Conservation (phyloP, 202 grass and related monocot species). For the Carex sylvatica region DNA sequence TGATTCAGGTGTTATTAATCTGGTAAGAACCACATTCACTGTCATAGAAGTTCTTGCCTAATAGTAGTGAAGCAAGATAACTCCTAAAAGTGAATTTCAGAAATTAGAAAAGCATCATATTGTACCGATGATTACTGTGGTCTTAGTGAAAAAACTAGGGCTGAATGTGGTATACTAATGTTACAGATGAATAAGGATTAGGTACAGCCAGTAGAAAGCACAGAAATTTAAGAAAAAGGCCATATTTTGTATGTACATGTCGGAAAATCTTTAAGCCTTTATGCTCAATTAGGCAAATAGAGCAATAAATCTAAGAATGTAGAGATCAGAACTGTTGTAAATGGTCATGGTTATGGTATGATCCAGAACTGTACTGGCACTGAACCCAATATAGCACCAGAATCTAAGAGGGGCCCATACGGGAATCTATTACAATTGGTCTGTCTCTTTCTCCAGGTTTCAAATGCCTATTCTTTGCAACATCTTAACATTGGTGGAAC, state of each 20-base stretch:
- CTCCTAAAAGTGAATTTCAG: not conserved
- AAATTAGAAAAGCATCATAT: not conserved
- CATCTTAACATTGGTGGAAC: slow-evolving; percentile 86
- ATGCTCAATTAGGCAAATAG: not conserved
- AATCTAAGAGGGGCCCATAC: not conserved
- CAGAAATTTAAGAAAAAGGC: not conserved
- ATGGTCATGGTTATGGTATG: not conserved
- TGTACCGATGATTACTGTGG: not conserved
- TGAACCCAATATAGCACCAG: not conserved
- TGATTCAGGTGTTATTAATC: slow-evolving; percentile 75
- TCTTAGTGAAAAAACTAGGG: not conserved
- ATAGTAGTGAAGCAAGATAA: not conserved
- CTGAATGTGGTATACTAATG: not conserved
- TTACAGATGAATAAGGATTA: not conserved
- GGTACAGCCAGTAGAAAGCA: not conserved
- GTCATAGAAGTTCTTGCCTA: not conserved
- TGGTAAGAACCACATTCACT: slow-evolving; percentile 38
- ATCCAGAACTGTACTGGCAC: not conserved
- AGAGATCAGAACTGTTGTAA: not conserved
- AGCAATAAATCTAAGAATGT: not conserved
- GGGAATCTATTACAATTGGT: not conserved
- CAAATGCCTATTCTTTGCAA: slow-evolving; percentile 76
- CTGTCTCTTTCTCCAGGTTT: slow-evolving; percentile 44
- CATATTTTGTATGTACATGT: not conserved
- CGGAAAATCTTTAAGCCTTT: not conserved